These are phyloP conservation scores for Leptosphaerulina australis DNA, from an alignment of 2,329 filamentous ascomycete genomes.

Conservation along the genomic window DNA sequence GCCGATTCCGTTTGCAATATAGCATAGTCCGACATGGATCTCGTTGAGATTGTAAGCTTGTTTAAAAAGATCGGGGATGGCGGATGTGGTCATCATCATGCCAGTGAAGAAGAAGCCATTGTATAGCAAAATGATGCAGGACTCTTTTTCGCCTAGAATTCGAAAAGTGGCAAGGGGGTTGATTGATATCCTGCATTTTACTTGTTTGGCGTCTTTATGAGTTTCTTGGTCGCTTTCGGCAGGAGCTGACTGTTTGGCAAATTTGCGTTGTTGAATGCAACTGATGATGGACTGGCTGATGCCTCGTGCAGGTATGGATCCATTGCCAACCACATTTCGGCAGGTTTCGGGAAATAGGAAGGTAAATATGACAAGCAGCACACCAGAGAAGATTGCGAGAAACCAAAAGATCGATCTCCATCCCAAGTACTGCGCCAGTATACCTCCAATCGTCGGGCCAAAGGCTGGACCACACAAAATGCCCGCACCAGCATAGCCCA, in stretches of 20 bases:
- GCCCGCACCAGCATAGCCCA: conserved; percentile 68
- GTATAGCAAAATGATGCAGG: conserved; percentile 39
- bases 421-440: conserved; percentile 40
- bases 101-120: conserved; percentile 45
- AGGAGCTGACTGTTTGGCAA: conserved; percentile 12
- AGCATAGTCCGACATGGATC: conserved; percentile 40
- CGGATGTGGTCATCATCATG: conserved; percentile 37
- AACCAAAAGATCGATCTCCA: conserved; percentile 53
- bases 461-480: conserved; percentile 40
- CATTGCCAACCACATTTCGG: conserved; percentile 53
- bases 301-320: conserved; percentile 41
- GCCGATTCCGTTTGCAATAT: conserved; percentile 38
- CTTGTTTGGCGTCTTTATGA: neutral
- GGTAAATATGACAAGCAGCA: conserved; percentile 43
- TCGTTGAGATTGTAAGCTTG: conserved; percentile 39
- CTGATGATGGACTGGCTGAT: conserved; percentile 40
- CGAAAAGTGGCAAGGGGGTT: conserved; percentile 37
- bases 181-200: conserved; percentile 29
- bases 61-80: conserved; percentile 37
- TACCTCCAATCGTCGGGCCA: conserved; percentile 45
- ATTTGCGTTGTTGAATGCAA: conserved; percentile 37
- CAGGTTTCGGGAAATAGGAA: conserved; percentile 54
- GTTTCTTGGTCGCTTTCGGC: neutral
- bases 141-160: conserved; percentile 42
- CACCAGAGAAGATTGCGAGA: conserved; percentile 49